Conservation (phyloP, 2,329 filamentous ascomycete species). For the Rutstroemia sydowiana region DNA sequence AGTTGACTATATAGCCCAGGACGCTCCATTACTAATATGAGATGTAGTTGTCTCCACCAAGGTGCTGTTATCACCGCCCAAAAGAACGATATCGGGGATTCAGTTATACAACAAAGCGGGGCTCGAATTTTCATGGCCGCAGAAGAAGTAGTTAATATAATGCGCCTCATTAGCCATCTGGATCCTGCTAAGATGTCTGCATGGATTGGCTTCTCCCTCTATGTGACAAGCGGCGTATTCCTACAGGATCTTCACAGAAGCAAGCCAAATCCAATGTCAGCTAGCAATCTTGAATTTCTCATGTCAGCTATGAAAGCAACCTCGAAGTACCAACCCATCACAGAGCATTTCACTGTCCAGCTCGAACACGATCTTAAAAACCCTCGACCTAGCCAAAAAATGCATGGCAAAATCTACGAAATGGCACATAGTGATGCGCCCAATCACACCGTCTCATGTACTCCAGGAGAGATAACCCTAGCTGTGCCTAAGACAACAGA, state of each 20-base stretch:
- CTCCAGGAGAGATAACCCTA: too few species aligned
- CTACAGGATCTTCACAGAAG: conserved; percentile 59
- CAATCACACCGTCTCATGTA: too few species aligned
- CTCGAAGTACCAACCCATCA: conserved; percentile 66
- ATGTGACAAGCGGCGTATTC: conserved; percentile 78
- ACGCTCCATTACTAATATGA: neutral
- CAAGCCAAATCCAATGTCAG: conserved; percentile 16
- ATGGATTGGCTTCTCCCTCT: conserved; percentile 32
- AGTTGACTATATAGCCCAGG: neutral
- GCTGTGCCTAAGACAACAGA: too few species aligned
- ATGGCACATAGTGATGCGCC: too few species aligned
- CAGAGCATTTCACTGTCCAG: conserved; percentile 78
- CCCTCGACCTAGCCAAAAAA: neutral
- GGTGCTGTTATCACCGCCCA: conserved; percentile 79
- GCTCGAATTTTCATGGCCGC: conserved; percentile 71
- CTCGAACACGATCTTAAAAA: conserved; percentile 70
- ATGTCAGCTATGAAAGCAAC: conserved; percentile 72
- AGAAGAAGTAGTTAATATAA: conserved; percentile 75
- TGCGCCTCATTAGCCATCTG: conserved; percentile 69
- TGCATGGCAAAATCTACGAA: neutral
- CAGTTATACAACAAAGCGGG: conserved; percentile 63
- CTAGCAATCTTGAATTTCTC: conserved; percentile 62
- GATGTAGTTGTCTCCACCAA: conserved; percentile 63
- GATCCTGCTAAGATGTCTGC: conserved; percentile 43
- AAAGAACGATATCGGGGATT: conserved; percentile 56